Base-by-base conservation (phyloP, 192 early-diverging fungal genomes). In the Funneliformis geosporum region DNA sequence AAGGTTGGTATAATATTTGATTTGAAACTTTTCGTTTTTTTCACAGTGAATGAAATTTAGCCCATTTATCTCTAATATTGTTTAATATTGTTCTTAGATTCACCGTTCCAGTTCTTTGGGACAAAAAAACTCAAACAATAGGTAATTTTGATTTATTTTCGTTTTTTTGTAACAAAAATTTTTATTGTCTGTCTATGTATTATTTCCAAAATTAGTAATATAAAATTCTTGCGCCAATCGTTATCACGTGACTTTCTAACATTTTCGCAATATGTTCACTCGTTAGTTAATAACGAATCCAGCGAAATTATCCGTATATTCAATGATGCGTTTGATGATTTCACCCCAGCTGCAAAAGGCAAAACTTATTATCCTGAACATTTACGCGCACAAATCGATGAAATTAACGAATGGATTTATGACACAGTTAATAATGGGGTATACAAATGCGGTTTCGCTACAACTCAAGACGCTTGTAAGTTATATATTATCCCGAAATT, bases 31-130 rank as follows among this genome's bases (percentile, higher is more conserved):
- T 39, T 75, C 23, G 60, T 33, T 8, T 60, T 60, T 74, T n/a
- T 61, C 23, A 2, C 33, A 33, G 33, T 33, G 33, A 2, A 33
- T 33, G 33, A 33, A 33, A 33, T 33, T 33, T 33, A n/a, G n/a
- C n/a, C n/a, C n/a, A n/a, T n/a, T n/a, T n/a, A n/a, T n/a, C n/a
- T n/a, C n/a, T n/a, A n/a, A n/a, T n/a, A 60, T 23, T 16, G 10
- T 42, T 27, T 28, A 1, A 8, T 11, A 16, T 27, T 16, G 67
- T 42, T 64, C 79, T 3, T 28, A 89, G 92, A 27, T 94, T 93
- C 83, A 99, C 98, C 2, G 98, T 99, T 3, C 98, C 98, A 25
- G 91, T 98, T 59, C 90, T 99, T 28, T 98, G 96, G 97, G 98
- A 99, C 86, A 98, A 94, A 89, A 95, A 97, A 85, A 84, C 85